Conservation (phyloP, 495 filamentous ascomycete genomes). For the Daldinia loculata region DNA sequence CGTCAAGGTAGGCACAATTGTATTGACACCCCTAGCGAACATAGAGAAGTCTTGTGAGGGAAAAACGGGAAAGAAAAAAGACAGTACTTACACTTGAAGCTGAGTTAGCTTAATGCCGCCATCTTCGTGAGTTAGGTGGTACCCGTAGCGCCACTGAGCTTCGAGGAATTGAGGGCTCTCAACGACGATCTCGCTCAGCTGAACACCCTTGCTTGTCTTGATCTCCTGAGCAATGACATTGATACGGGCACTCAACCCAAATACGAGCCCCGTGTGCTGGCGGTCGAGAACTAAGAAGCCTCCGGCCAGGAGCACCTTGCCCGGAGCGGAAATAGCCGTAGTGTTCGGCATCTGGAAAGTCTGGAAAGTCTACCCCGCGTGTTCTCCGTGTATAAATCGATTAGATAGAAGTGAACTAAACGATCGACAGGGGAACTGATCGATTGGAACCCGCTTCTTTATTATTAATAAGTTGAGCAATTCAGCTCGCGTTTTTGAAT, state of each 20-base stretch:
- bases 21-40: neutral
- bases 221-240: constrained; percentile 80
- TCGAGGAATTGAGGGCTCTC: constrained; percentile 89
- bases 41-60: neutral
- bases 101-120: constrained; percentile 83
- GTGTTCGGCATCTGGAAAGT: constrained; percentile 39
- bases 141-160: constrained; percentile 86
- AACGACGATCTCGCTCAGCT: constrained; percentile 77
- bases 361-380: constrained; percentile 33
- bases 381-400: constrained; percentile 7
- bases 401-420: neutral
- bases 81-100: constrained; percentile 72
- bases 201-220: constrained; percentile 63
- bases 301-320: constrained; percentile 93
- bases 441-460: neutral
- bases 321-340: constrained; percentile 84
- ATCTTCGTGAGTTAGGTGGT: constrained; percentile 69
- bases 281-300: constrained; percentile 95
- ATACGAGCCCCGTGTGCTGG: constrained; percentile 86
- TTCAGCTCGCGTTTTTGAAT: neutral
- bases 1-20: neutral
- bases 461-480: neutral
- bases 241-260: constrained; percentile 92
- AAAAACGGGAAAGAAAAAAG: constrained; percentile 25
- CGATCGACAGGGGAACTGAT: constrained; percentile 35